Conservation (phyloP, 2,329 filamentous ascomycete species). For the Nectriaceae sp. region DNA sequence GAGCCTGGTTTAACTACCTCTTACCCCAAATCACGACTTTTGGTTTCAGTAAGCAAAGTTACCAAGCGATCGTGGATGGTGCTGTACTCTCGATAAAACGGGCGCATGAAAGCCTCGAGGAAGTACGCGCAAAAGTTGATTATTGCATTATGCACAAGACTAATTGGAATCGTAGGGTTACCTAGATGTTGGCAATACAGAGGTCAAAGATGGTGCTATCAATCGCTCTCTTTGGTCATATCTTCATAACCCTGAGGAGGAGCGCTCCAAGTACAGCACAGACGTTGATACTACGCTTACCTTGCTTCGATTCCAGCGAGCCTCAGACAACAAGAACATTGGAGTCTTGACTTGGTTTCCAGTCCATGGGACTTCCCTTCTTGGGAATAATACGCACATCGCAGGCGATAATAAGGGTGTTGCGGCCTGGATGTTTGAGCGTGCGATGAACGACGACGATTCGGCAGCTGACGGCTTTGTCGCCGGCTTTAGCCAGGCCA, state of each 20-base stretch:
- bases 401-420: constrained; percentile 98
- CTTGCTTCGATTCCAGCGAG: constrained; percentile 74
- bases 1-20: constrained; percentile 92
- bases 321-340: constrained; percentile 73
- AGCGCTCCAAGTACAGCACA: constrained; percentile 67
- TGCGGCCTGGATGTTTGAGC: constrained; percentile 82
- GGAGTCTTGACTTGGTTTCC: constrained; percentile 90
- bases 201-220: constrained; percentile 76
- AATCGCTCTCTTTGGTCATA: constrained; percentile 90
- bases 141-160: not conserved
- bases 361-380: constrained; percentile 87
- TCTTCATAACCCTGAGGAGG: constrained; percentile 76
- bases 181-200: constrained; percentile 68
- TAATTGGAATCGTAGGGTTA: constrained; percentile 50
- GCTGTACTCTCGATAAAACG: constrained; percentile 78
- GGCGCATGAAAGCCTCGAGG: constrained; percentile 62
- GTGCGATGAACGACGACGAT: constrained; percentile 57
- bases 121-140: constrained; percentile 32
- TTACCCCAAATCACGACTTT: constrained; percentile 87
- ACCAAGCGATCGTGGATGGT: constrained; percentile 85
- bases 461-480: constrained; percentile 71
- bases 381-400: constrained; percentile 88
- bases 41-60: constrained; percentile 85
- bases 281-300: constrained; percentile 65
- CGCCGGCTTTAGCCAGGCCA: constrained; percentile 89